These are phyloP conservation scores for Myriosclerotinia curreyana DNA, from an alignment of 2,329 filamentous ascomycete species.

Conservation along the genomic window DNA sequence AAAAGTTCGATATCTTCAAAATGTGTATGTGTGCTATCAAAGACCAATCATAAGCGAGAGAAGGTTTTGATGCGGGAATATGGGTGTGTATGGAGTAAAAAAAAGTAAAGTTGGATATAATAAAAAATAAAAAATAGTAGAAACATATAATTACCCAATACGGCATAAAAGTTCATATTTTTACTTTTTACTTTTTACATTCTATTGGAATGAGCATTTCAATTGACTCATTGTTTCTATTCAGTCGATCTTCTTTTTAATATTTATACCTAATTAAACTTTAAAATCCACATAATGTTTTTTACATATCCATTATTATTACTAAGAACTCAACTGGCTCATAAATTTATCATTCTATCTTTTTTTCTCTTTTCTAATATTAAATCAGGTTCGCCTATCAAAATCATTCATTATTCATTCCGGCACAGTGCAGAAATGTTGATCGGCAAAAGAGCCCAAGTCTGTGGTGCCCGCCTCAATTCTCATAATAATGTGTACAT, in stretches of 20 bases:
- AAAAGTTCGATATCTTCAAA: slow-evolving; percentile 28
- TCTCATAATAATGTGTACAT: slow-evolving; percentile 3
- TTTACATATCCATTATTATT: background rate
- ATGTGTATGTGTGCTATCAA: slow-evolving; percentile 21
- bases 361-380: background rate
- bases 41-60: slow-evolving; percentile 21
- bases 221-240: slow-evolving; percentile 8
- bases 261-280: no score
- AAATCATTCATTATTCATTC: background rate
- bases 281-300: background rate
- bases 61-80: no score
- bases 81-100: no score
- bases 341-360: background rate
- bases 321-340: no score
- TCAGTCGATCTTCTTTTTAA: no score
- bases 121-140: no score
- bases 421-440: slow-evolving; percentile 16
- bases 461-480: background rate
- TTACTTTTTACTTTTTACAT: no score
- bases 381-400: background rate
- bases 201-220: background rate
- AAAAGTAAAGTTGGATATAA: no score
- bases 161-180: no score
- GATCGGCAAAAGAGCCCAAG: slow-evolving; percentile 16
- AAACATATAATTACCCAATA: no score